phyloP scores from a whole-genome alignment of 148 eudicot species.

The Simmondsia chinensis region DNA sequence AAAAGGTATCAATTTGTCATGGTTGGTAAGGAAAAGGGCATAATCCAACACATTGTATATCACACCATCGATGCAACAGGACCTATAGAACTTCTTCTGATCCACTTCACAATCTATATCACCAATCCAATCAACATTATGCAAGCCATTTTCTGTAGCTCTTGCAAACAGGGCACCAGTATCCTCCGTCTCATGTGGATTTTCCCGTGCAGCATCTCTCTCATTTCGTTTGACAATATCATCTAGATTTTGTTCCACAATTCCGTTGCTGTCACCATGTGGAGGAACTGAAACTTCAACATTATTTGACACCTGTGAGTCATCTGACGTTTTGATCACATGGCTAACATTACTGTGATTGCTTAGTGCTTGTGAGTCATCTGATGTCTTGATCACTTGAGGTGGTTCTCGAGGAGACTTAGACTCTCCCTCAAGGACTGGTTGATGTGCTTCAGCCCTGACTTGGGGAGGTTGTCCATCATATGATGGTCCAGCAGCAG shows the following conservation, averaged over 20 bases:
- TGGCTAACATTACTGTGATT: constrained; percentile 17
- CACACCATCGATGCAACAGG: constrained; percentile 60
- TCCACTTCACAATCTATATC: constrained; percentile 39
- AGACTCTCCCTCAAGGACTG: constrained; percentile 14
- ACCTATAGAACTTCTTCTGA: constrained; percentile 53
- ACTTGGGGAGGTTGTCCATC: constrained; percentile 14
- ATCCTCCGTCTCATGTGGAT: constrained; percentile 20
- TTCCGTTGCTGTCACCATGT: constrained; percentile 20
- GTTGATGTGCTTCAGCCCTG: constrained; percentile 12
- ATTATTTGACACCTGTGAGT: constrained; percentile 16
- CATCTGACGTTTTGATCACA: too few relatives aligned
- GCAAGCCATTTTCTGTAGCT: constrained; percentile 32
- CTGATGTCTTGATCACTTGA: constrained; percentile 13
- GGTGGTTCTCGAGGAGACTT: constrained; percentile 16
- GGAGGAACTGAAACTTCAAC: constrained; percentile 19
- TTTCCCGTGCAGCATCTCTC: constrained; percentile 20
- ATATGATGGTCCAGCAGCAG: constrained; percentile 18
- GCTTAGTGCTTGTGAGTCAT: constrained; percentile 18
- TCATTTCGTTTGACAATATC: constrained; percentile 13
- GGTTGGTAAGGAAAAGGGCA: constrained; percentile 38
- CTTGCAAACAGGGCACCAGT: constrained; percentile 14
- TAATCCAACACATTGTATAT: constrained; percentile 51
- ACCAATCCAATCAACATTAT: constrained; percentile 67
- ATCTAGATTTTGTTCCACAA: constrained; percentile 6
- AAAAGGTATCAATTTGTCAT: constrained; percentile 48